Base-by-base conservation (phyloP, 1,139 yeast genomes). In the Taiozyma onychis region DNA sequence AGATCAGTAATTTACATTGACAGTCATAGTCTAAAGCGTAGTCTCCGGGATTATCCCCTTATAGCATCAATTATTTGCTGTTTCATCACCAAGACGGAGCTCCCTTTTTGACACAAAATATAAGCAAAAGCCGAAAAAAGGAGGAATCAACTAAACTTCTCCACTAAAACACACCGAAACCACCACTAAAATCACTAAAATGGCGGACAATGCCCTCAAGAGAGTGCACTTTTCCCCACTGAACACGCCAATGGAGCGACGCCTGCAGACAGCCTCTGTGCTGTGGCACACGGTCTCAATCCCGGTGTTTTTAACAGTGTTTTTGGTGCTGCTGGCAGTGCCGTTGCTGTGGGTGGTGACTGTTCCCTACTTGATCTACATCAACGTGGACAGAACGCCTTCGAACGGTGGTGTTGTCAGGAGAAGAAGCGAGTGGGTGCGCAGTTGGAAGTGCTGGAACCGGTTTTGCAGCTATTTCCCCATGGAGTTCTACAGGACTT, bases 381-480 rank as follows among this genome's bases (percentile, higher is more conserved):
- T 81, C 58, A 51, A 69, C 18, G 56, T 73, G 10, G 87, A 83
- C 64, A 79, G 79, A 52, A 77, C 95, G 3, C 87, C 91, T 1
- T 79, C 83, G 18, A 83, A 87, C 61, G 97, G 97, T 2, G 75
- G 77, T 22, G 85, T 80, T 1, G 76, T 78, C 7, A 71, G 77
- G 51, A 68, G 95, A 42, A 74, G 76, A 44, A 81, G 88, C 3
- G 68, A 71, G 4, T 73, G 80, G 72, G 74, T 88, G 64, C 76
- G 88, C 55, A 76, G 79, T 41, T 64, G 81, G 44, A 63, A 69
- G 4, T 59, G 85, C n/a, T 91, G 96, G 95, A 78, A 75, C 51
- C 77, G 82, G 71, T 88, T 86, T 66, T 85, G 84, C 39, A 72
- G 75, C 45, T 93, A 90, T 67, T 93, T 86, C 68, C 98, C 98